These are phyloP conservation scores for Globisporangium apiculatum DNA, from an alignment of 352 stramenopile species.

Conservation along the genomic window DNA sequence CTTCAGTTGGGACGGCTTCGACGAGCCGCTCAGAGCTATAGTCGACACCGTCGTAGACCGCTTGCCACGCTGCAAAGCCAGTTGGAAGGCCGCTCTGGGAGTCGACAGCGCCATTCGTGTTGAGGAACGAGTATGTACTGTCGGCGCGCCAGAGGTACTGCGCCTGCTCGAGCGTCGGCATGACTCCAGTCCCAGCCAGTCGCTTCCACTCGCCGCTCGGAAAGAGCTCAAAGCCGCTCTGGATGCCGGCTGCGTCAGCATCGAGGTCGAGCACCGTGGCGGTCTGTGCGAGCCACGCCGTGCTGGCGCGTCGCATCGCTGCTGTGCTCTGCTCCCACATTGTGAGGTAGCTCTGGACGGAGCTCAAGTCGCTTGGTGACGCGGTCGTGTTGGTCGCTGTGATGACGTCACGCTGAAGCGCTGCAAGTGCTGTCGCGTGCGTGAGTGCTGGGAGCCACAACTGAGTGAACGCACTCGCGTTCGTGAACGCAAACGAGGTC, in stretches of 20 bases:
- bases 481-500: constrained; percentile 31
- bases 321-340: constrained; percentile 41
- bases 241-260: constrained; percentile 16
- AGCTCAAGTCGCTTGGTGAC: constrained; percentile 14
- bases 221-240: constrained; percentile 53
- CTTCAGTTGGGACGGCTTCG: constrained; percentile 25
- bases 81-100: constrained; percentile 17
- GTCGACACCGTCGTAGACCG: constrained; percentile 48
- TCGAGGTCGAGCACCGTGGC: constrained; percentile 39
- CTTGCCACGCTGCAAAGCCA: constrained; percentile 50
- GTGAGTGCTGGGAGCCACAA: constrained; percentile 45
- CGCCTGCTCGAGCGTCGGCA: constrained; percentile 32
- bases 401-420: background rate
- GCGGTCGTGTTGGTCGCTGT: background rate
- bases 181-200: background rate
- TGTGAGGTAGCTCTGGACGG: constrained; percentile 29
- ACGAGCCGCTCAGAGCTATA: constrained; percentile 42
- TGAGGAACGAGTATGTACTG: constrained; percentile 41
- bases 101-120: background rate
- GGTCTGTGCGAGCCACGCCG: constrained; percentile 31
- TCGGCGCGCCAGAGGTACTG: constrained; percentile 31
- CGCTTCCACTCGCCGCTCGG: constrained; percentile 21
- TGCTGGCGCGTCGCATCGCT: constrained; percentile 19
- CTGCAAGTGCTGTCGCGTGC: background rate
- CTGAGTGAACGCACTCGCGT: constrained; percentile 22